Base-by-base conservation (phyloP, 1,284 basidiomycete species). In the Porodaedalea pini region DNA sequence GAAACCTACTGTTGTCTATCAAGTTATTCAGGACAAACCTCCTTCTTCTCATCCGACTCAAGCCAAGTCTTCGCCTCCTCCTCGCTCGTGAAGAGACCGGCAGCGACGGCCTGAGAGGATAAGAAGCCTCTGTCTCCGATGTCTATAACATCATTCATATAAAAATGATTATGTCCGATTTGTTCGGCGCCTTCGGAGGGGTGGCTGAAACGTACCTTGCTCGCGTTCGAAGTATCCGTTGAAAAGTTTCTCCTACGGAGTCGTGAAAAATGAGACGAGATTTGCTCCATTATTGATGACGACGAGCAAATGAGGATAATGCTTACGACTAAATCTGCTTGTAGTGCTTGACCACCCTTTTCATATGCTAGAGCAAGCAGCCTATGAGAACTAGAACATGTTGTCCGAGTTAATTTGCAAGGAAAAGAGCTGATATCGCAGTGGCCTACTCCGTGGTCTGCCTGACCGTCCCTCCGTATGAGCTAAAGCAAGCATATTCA, bases 181-280 rank as follows among this genome's bases (percentile, higher is more conserved):
- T 15, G 19, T 37, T n/a, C n/a, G n/a, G n/a, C n/a, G n/a, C n/a
- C n/a, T n/a, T n/a, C n/a, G n/a, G n/a, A 40, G 36, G 23, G 32
- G 37, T 31, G n/a, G 17, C 25, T 19, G 40, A n/a, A 21, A 19
- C 25, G n/a, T 37, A 60, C 58, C 58, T 56, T 56, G 53, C 34
- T 56, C 58, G 23, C 45, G 54, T 29, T 60, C 58, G 19, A 60
- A 60, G 39, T 60, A 56, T 17, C 58, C 58, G 31, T 31, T 52
- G 31, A 60, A 60, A 10, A 60, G 45, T 21, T 47, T 56, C 37
- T 60, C 58, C 58, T 60, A 34, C 10, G 23, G 17, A 31, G n/a
- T n/a, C n/a, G n/a, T n/a, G n/a, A n/a, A n/a, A 37, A 10, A 39
- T 25, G 17, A 40, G 10, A 27, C 13, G 48, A 23, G 6, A 10